Conservation (phyloP, 306 rosid genomes). For the Boehmeria nivea region DNA sequence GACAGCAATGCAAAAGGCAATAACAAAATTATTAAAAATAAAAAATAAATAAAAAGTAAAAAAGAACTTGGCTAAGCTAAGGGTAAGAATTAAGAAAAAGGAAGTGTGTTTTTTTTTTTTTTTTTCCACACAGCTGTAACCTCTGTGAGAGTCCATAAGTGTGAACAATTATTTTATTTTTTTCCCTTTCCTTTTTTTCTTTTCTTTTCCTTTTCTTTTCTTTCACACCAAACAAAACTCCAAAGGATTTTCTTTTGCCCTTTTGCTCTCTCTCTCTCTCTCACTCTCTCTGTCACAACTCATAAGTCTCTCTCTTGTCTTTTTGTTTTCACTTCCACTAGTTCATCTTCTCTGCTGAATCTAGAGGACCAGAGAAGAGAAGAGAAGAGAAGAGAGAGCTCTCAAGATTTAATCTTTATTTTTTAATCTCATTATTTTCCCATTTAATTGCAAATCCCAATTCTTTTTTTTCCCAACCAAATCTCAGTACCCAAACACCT, state of each 20-base stretch:
- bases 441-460: neutral
- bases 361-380: constrained; percentile 17
- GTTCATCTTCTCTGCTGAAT: constrained; percentile 21
- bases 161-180: neutral
- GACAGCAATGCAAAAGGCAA: constrained; percentile 5
- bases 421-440: neutral
- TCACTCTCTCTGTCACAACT: constrained; percentile 48
- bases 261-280: constrained; percentile 11
- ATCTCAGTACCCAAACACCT: neutral
- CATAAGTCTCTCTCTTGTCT: too few species aligned
- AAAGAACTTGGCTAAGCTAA: neutral
- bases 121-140: constrained; percentile 4
- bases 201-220: too few species aligned
- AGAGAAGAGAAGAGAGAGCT: neutral
- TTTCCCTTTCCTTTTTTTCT: too few species aligned
- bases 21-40: neutral
- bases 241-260: neutral
- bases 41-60: neutral
- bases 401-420: neutral
- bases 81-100: neutral
- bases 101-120: neutral
- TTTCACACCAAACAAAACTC: neutral
- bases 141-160: neutral
- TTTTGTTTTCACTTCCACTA: constrained; percentile 31
- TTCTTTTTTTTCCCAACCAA: neutral